Base-by-base conservation (phyloP, 768 basidiomycete genomes). In the Suillus alpinus region DNA sequence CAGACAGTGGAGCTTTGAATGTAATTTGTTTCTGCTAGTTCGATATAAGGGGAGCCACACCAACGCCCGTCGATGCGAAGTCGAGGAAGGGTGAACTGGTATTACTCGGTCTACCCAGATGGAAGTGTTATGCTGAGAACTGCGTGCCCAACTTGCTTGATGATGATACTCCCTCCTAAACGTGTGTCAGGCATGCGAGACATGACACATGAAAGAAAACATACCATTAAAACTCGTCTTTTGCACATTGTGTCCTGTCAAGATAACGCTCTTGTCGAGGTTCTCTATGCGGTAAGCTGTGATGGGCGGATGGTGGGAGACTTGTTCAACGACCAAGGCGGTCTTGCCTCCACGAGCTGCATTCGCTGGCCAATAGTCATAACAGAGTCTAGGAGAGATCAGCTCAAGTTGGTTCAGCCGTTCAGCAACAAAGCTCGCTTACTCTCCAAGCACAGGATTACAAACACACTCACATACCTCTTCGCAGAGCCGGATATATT, bases 371-470 rank as follows among this genome's bases (percentile, higher is more conserved):
- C 95, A 98, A 62, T n/a, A n/a, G n/a, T n/a, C n/a, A n/a, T n/a
- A n/a, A n/a, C n/a, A n/a, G n/a, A n/a, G n/a, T n/a, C n/a, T 79
- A 74, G 44, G 94, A 44, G 23, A 18, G 31, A 31, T 44, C 58
- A 31, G 47, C 40, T 20, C 8, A 51, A 26, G 50, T n/a, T n/a
- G n/a, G n/a, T n/a, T n/a, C n/a, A n/a, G 9, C 23, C 5, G 10
- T 12, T 29, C 6, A 29, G n/a, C 23, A 32, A 41, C 34, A 26
- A 39, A 10, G 13, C 3, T 14, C 10, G 29, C 89, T 67, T 69
- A 91, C 90, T 94, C 93, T 75, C 93, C 94, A 16, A 97, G 88
- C 12, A 93, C 94, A 37, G 96, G 96, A 71, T 99, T 99, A n/a
- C n/a, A n/a, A n/a, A n/a, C n/a, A n/a, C n/a, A n/a, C n/a, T n/a